A percentile compares a stretch with the other conserved stretches of the same genome.
Evolutionary conservation across 2,329 filamentous ascomycete species (phyloP).

Genomic region (Talaromyces albobiverticillius): DNA sequence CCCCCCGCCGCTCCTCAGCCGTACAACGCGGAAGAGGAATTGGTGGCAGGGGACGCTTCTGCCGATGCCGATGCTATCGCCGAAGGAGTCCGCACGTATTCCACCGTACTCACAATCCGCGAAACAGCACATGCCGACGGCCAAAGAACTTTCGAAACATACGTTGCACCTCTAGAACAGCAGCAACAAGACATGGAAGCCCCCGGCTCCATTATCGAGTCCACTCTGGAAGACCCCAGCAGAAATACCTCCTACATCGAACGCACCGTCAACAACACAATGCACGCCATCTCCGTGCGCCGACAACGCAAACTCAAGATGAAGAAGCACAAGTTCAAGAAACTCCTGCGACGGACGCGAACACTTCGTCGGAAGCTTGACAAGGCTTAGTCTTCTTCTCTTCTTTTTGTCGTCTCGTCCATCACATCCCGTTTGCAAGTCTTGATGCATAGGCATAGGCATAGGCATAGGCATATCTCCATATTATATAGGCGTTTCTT

Average conservation of each 20-base stretch:
- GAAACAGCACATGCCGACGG: conserved; percentile 52
- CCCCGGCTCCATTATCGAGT: conserved; percentile 29
- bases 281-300: conserved; percentile 86
- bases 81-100: conserved; percentile 43
- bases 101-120: conserved; percentile 51
- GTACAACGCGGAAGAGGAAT: conserved; percentile 39
- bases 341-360: conserved; percentile 89
- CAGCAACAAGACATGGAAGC: conserved; percentile 35
- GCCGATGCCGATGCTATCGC: conserved; percentile 19
- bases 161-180: conserved; percentile 48
- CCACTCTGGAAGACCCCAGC: conserved; percentile 58
- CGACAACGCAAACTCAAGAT: conserved; percentile 93
- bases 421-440: conserved; percentile 3
- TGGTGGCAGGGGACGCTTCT: conserved; percentile 30
- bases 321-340: conserved; percentile 99
- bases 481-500: conserved; percentile 1
- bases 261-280: conserved; percentile 61
- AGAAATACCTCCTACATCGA: conserved; percentile 57
- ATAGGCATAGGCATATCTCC: neutral
- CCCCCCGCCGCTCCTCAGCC: conserved; percentile 77
- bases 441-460: too few relatives aligned
- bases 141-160: conserved; percentile 51
- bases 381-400: conserved; percentile 45
- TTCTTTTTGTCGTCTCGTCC: conserved; percentile 13
- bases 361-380: conserved; percentile 83